A percentile compares a stretch with the other conserved stretches of the same genome.
phyloP scores from a whole-genome alignment of 2,329 filamentous ascomycete species.

The Calycina herbarum region DNA sequence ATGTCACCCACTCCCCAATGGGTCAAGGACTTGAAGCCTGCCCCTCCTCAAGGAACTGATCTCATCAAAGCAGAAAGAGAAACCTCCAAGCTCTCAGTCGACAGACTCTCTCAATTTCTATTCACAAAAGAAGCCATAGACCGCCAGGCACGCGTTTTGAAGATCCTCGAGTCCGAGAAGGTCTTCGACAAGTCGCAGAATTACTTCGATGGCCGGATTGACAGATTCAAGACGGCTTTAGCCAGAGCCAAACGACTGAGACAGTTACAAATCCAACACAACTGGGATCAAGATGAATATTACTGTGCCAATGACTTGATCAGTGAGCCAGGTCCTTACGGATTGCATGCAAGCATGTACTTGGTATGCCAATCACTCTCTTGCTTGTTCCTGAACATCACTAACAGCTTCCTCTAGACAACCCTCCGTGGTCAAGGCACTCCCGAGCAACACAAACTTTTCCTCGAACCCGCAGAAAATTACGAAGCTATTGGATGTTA shows the following conservation, averaged over 20 bases:
- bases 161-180: slow-evolving; percentile 64
- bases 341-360: slow-evolving; percentile 70
- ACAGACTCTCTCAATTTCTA: slow-evolving; percentile 66
- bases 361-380: slow-evolving; percentile 45
- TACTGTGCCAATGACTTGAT: slow-evolving; percentile 66
- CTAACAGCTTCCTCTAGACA: slow-evolving; percentile 44
- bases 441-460: slow-evolving; percentile 71
- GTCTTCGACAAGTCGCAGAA: slow-evolving; percentile 79
- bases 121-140: slow-evolving; percentile 66
- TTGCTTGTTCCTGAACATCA: neutral
- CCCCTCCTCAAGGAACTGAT: slow-evolving; percentile 67
- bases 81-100: slow-evolving; percentile 65
- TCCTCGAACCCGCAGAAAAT: slow-evolving; percentile 65
- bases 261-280: slow-evolving; percentile 64
- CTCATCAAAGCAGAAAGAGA: slow-evolving; percentile 68
- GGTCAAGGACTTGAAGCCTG: slow-evolving; percentile 66
- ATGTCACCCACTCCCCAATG: slow-evolving; percentile 47
- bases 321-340: slow-evolving; percentile 72
- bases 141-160: slow-evolving; percentile 59
- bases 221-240: slow-evolving; percentile 68
- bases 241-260: slow-evolving; percentile 70
- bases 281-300: slow-evolving; percentile 67
- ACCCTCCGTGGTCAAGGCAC: slow-evolving; percentile 72
- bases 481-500: slow-evolving; percentile 79
- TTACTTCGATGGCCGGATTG: slow-evolving; percentile 69